These are phyloP conservation scores for Teunomyces atbi DNA, from an alignment of 805 yeast genomes.

Conservation along the genomic window DNA sequence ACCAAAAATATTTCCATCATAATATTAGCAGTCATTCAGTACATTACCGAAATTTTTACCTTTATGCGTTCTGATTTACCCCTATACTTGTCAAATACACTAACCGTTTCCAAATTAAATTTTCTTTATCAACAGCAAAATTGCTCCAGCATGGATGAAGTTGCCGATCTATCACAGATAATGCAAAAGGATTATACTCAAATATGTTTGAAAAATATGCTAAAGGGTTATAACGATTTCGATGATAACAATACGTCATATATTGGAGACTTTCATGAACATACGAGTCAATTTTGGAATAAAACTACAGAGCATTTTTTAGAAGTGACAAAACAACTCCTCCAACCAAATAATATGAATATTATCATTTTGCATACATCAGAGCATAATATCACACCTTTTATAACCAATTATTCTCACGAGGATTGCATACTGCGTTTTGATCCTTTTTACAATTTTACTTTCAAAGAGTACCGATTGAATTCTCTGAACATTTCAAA, in stretches of 20 bases:
- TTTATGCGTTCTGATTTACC: constrained; percentile 27
- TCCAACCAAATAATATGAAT: constrained; percentile 29
- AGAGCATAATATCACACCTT: not conserved
- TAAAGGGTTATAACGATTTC: constrained; percentile 41
- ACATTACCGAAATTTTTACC: constrained; percentile 12
- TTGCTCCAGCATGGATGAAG: constrained; percentile 47
- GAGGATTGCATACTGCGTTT: constrained; percentile 4
- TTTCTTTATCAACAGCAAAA: constrained; percentile 36
- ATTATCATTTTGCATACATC: constrained; percentile 32
- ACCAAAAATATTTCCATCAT: constrained; percentile 32
- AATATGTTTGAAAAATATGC: constrained; percentile 36
- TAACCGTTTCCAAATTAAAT: constrained; percentile 45
- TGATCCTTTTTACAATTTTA: constrained; percentile 48
- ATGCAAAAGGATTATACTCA: constrained; percentile 36
- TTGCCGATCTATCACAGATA: constrained; percentile 36
- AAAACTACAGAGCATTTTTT: constrained; percentile 35
- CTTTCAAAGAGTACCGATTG: constrained; percentile 23
- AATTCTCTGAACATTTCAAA: constrained; percentile 4
- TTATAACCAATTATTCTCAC: not conserved
- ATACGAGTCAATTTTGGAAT: constrained; percentile 42
- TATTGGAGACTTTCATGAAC: constrained; percentile 26
- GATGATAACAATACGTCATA: constrained; percentile 22
- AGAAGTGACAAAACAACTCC: constrained; percentile 24
- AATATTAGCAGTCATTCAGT: constrained; percentile 32
- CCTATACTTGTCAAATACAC: constrained; percentile 44